Evolutionary conservation across 192 early-diverging fungal genomes (phyloP).

Genomic region (Coemansia sp.): DNA sequence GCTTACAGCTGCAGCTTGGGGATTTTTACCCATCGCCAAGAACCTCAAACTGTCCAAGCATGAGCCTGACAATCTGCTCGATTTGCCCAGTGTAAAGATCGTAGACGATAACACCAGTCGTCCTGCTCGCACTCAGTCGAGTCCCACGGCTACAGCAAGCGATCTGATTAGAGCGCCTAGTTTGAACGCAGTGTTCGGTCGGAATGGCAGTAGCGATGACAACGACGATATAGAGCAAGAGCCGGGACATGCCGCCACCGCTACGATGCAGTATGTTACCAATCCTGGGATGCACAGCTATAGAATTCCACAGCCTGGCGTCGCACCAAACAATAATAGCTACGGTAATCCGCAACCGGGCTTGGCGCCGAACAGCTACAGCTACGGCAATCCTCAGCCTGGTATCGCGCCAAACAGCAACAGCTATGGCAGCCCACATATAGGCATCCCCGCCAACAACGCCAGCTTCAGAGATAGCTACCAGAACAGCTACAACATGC

Average conservation of each 20-base stretch:
- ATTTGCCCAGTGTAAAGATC: slow-evolving; percentile 20
- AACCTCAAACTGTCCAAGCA: slow-evolving; percentile 19
- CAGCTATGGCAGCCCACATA: slow-evolving; percentile 5
- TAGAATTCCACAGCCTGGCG: not conserved
- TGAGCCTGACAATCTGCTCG: not conserved
- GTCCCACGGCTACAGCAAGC: not conserved
- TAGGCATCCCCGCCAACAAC: not conserved
- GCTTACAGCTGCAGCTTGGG: slow-evolving; percentile 26
- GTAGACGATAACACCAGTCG: not conserved
- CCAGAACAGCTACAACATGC: slow-evolving; percentile 4
- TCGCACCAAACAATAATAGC: slow-evolving; percentile 11
- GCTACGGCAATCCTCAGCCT: not conserved
- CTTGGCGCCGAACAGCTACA: not conserved
- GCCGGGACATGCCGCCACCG: not conserved
- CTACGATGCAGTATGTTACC: slow-evolving; percentile 1
- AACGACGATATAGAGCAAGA: not conserved
- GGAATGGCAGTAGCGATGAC: not conserved
- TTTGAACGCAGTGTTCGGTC: not conserved
- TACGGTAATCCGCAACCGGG: slow-evolving; percentile 6
- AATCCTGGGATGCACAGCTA: slow-evolving; percentile 8
- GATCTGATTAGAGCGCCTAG: not conserved
- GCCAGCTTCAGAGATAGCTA: slow-evolving; percentile 5
- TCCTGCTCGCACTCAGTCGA: not conserved
- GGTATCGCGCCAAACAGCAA: slow-evolving; percentile 3
- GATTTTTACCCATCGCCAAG: slow-evolving; percentile 31